A percentile compares a stretch with the other conserved stretches of the same genome.
phyloP scores from a whole-genome alignment of 306 rosid genomes.

The Hylodesmum podocarpum region DNA sequence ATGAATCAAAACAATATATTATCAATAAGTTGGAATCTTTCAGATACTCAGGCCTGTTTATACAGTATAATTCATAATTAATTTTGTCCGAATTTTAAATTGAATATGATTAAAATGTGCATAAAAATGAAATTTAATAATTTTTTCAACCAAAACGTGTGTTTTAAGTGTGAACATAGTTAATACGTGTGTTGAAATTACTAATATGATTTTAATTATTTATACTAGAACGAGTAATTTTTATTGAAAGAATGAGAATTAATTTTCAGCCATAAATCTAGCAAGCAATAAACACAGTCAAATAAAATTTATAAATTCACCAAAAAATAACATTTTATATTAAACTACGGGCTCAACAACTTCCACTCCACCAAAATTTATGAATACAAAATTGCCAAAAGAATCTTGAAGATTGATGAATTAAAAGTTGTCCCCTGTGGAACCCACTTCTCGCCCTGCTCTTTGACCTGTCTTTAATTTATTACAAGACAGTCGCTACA shows the following conservation, averaged over 20 bases:
- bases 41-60: not conserved
- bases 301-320: too few relatives aligned
- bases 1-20: not conserved
- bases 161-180: not conserved
- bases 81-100: not conserved
- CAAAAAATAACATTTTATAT: not conserved
- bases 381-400: not conserved
- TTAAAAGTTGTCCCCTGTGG: not conserved
- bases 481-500: not conserved
- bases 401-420: not conserved
- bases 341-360: not conserved
- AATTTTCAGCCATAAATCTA: not conserved
- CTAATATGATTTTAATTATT: too few relatives aligned
- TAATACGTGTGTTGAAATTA: not conserved
- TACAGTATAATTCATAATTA: not conserved
- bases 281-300: not conserved
- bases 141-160: too few relatives aligned
- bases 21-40: not conserved
- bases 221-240: not conserved
- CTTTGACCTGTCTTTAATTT: not conserved
- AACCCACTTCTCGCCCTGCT: not conserved
- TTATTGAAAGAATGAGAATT: not conserved
- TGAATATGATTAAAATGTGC: not conserved
- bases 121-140: not conserved
- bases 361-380: not conserved